Conservation (phyloP, 2,329 filamentous ascomycete genomes). For the Pseudogymnoascus sp. region DNA sequence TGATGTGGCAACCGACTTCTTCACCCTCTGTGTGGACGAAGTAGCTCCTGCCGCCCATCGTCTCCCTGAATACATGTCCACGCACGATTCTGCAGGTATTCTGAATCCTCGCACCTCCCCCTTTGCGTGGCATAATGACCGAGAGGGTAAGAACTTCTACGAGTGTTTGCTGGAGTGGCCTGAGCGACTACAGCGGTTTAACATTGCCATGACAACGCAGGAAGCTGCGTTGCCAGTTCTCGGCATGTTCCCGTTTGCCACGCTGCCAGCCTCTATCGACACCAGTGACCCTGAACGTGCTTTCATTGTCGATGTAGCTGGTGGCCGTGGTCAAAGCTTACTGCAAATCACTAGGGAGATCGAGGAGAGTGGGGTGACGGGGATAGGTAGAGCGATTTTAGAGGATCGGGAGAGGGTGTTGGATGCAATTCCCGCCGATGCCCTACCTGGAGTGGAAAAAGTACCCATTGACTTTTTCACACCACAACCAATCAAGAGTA, state of each 20-base stretch:
- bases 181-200: slow-evolving; percentile 24
- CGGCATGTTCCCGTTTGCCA: not conserved
- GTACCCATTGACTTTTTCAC: slow-evolving; percentile 8
- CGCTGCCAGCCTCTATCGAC: not conserved
- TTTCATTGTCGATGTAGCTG: slow-evolving; percentile 9
- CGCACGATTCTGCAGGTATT: slow-evolving; percentile 19
- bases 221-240: not conserved
- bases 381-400: not conserved
- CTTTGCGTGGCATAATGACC: slow-evolving; percentile 22
- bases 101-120: slow-evolving; percentile 18
- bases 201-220: slow-evolving; percentile 20
- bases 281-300: slow-evolving; percentile 14
- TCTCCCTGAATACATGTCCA: slow-evolving; percentile 24
- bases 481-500: slow-evolving; percentile 8
- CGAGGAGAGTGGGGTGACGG: not conserved
- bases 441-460: not conserved
- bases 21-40: slow-evolving; percentile 25
- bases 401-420: not conserved
- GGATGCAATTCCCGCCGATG: slow-evolving; percentile 3
- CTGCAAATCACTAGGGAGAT: not conserved
- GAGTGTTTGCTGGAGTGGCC: slow-evolving; percentile 24
- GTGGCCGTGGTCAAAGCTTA: not conserved
- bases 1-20: slow-evolving; percentile 26
- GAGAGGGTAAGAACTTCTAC: slow-evolving; percentile 25
- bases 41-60: slow-evolving; percentile 22